Conservation (phyloP, 192 early-diverging fungal genomes). For the Rhizophagus sp. region DNA sequence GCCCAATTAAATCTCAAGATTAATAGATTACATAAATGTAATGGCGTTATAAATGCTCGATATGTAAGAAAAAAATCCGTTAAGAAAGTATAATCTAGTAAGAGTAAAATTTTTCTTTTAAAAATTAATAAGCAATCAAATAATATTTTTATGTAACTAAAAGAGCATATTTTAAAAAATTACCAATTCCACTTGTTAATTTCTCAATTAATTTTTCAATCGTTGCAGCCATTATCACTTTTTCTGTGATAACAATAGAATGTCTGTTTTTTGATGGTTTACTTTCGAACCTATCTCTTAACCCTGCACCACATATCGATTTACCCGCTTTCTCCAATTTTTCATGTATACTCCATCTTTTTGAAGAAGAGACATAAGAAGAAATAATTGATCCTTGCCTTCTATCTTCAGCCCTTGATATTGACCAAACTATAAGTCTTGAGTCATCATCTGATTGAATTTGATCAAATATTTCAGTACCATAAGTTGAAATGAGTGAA, state of each 20-base stretch:
- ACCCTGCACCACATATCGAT: not conserved
- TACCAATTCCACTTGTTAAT: constrained; percentile 56
- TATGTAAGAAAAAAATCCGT: constrained; percentile 66
- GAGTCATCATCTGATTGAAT: constrained; percentile 11
- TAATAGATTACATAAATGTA: constrained; percentile 53
- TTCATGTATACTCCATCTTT: constrained; percentile 16
- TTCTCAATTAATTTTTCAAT: constrained; percentile 58
- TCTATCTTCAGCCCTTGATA: not conserved
- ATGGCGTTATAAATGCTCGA: constrained; percentile 56
- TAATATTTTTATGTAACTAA: not conserved
- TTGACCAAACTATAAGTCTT: not conserved
- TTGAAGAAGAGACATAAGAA: not conserved
- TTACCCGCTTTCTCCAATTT: not conserved
- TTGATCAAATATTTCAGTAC: constrained; percentile 13
- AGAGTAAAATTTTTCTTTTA: no score
- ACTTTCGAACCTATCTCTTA: not conserved
- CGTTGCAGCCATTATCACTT: constrained; percentile 54
- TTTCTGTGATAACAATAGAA: not conserved
- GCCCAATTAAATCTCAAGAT: constrained; percentile 60
- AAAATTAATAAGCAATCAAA: not conserved
- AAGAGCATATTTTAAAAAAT: not conserved
- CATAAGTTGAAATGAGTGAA: constrained; percentile 5
- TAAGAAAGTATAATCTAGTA: constrained; percentile 56
- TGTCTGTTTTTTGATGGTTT: not conserved
- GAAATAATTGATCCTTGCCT: not conserved